Conservation (phyloP, 768 basidiomycete genomes). For the Lactarius hengduanensis region DNA sequence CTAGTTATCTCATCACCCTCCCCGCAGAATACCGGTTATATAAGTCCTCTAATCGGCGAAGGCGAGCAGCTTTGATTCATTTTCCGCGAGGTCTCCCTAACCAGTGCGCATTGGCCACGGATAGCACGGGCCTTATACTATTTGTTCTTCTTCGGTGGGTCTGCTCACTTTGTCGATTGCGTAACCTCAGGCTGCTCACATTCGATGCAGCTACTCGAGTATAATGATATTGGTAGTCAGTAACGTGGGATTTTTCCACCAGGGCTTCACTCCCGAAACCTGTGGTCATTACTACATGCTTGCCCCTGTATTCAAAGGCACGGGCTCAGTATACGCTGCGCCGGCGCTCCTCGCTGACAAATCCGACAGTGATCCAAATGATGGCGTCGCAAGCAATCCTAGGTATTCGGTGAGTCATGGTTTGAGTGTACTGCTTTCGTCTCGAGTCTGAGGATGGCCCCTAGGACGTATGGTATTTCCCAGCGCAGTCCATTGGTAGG, state of each 20-base stretch:
- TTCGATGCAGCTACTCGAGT: conserved; percentile 43
- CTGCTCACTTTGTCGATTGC: background rate
- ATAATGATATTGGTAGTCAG: conserved; percentile 48
- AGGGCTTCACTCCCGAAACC: conserved; percentile 42
- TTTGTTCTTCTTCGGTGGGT: conserved; percentile 26
- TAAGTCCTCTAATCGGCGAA: conserved; percentile 7
- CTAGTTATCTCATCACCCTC: conserved; percentile 28
- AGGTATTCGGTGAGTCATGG: conserved; percentile 48
- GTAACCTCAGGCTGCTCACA: background rate
- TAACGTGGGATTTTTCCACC: conserved; percentile 59
- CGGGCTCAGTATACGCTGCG: conserved; percentile 8
- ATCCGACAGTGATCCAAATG: conserved; percentile 52
- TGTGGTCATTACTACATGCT: conserved; percentile 53
- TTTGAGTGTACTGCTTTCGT: background rate
- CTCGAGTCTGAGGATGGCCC: conserved; percentile 4
- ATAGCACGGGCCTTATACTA: conserved; percentile 22
- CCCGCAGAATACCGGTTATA: conserved; percentile 27
- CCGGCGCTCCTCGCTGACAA: background rate
- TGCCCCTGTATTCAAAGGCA: conserved; percentile 64
- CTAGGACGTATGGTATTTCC: conserved; percentile 58
- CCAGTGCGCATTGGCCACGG: background rate
- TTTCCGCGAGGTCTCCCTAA: background rate
- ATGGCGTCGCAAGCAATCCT: conserved; percentile 67
- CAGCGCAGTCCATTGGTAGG: conserved; percentile 45
- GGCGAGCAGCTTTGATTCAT: background rate